phyloP scores from a whole-genome alignment of 768 basidiomycete genomes.

The button mushroom (Agaricus bisporus) region DNA sequence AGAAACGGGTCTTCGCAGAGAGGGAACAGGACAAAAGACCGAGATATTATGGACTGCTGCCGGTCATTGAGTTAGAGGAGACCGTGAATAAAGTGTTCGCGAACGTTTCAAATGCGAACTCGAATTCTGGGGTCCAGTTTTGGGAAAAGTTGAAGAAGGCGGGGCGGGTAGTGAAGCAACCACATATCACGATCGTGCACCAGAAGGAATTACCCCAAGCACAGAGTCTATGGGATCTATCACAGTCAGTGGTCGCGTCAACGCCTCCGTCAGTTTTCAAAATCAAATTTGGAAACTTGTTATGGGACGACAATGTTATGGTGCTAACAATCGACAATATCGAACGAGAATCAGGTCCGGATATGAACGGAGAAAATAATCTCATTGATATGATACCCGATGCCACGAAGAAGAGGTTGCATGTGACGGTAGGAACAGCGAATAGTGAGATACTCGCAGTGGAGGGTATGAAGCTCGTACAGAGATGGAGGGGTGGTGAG shows the following conservation, averaged over 20 bases:
- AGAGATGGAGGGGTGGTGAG: constrained; percentile 40
- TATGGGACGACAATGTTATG: constrained; percentile 82
- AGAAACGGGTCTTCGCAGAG: constrained; percentile 6
- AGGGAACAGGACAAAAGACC: constrained; percentile 28
- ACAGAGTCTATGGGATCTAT: constrained; percentile 41
- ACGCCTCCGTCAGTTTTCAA: constrained; percentile 46
- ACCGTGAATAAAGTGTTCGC: constrained; percentile 38
- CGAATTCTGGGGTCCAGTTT: background rate
- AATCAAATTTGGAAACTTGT: constrained; percentile 52
- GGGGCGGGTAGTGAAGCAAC: constrained; percentile 46
- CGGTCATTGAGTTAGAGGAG: constrained; percentile 51
- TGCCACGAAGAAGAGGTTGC: constrained; percentile 48
- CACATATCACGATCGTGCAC: constrained; percentile 90
- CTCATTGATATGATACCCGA: constrained; percentile 44
- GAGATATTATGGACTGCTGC: constrained; percentile 76
- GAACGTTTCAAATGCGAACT: constrained; percentile 8
- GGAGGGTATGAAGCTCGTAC: constrained; percentile 66
- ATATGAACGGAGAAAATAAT: constrained; percentile 28
- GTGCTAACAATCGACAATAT: constrained; percentile 67
- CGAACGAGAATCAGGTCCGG: constrained; percentile 14
- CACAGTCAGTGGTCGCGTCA: constrained; percentile 35
- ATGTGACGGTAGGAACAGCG: constrained; percentile 84
- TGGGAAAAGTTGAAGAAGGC: constrained; percentile 29
- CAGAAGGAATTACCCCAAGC: constrained; percentile 29
- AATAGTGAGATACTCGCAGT: constrained; percentile 46